Base-by-base conservation (phyloP, 306 rosid genomes). In the Canavalia ensiformis region DNA sequence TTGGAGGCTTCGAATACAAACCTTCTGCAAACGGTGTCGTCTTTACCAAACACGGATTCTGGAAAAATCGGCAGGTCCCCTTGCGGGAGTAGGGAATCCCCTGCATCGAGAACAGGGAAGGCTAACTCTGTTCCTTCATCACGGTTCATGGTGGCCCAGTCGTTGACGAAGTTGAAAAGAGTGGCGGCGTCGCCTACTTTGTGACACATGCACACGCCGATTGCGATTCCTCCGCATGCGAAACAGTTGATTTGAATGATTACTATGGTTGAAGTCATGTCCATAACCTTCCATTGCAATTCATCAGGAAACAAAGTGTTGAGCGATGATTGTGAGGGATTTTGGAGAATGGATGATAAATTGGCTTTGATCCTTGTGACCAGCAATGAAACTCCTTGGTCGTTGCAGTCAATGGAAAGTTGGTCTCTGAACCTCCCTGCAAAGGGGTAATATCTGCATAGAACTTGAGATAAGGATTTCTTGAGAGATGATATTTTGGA, bases 361-460 rank as follows among this genome's bases (percentile, higher is more conserved):
- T 77, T 49, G 37, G 50, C 5, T 28, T 13, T 58, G 56, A 88
- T 18, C 7, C 9, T 68, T 11, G 87, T 78, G n/a, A 84, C 84
- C 0, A 84, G 44, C n/a, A 89, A 86, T 9, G 57, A 34, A 65
- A 75, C 91, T 0, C 97, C 97, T 44, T 87, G 82, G 60, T 92
- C 97, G 57, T 86, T 87, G 78, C 92, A 89, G 0, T 87, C 88
- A 1, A 91, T 72, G 37, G 69, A 77, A 8, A 47, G 6, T 56
- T 63, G 51, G 28, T 83, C 89, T 80, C 29, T 79, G 67, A 80
- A 1, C 28, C 68, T 86, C 0, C 92, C 91, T 1, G 95, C 90
- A 25, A 90, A 69, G 0, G 90, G 94, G 75, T 92, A 90, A 81
- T 88, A 92, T 6, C 2, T 13, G 10, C 91, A 50, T 25, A 92